Base-by-base conservation (phyloP, 192 early-diverging fungal species). In the Gryganskiella cystojenkinii region DNA sequence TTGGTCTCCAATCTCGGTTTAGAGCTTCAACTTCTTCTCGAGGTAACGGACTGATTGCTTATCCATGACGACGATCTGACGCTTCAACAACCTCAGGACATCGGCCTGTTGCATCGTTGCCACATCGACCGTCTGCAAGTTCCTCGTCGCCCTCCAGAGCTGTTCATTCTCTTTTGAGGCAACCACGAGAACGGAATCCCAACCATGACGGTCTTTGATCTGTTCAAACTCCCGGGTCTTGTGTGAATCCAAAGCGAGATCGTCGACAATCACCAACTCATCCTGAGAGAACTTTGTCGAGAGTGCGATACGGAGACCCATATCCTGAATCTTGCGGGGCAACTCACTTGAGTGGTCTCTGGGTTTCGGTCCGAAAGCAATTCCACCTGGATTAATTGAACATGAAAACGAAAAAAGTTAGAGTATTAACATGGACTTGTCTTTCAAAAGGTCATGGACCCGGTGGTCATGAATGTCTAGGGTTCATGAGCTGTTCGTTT, bases 361-460 rank as follows among this genome's bases (percentile, higher is more conserved):
- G 0, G 96, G 94, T 27, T 90, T 86, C n/a, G 96, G 96, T n/a
- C 95, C 97, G 66, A 96, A 95, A 0, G 88, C 93, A 61, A 89
- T 84, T 56, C 90, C 93, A 80, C 93, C 88, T 89, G 44, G 14
- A 15, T 24, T 0, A 54, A 60, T 19, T 46, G 22, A 33, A n/a
- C 17, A 37, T 33, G 19, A 40, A 13, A 44, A 24, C 3, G 20
- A 3, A 68, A 5, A 31, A 27, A 62, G 46, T 22, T 34, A 61
- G 15, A 44, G 28, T 31, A 61, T 40, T 46, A 31, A 7, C 28
- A 33, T 31, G n/a, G 52, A 19, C 28, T 31, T 46, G 20, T 46
- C 45, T 7, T 3, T 14, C 28, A 25, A 31, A 19, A 3, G 33
- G 24, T 49, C 7, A 28, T n/a, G 11, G 30, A 27, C 20, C 7